Percentiles rank a stretch among this genome's conserved stretches.
Conservation (phyloP, 805 yeast genomes). For the Starmerella etchellsii region DNA sequence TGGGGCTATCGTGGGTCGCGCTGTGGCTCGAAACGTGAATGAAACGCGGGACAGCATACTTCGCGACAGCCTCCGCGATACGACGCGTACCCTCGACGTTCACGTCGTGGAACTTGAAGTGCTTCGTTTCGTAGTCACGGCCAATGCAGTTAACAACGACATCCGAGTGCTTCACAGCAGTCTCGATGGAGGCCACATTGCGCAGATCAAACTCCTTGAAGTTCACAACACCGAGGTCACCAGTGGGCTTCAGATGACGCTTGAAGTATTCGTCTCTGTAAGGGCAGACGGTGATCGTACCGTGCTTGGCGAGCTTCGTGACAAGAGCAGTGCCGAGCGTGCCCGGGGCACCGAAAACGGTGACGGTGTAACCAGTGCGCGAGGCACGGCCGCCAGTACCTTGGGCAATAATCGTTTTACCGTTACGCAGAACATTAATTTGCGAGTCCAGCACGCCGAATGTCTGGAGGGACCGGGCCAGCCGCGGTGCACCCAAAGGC, state of each 20-base stretch:
- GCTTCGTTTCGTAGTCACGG: conserved; percentile 61
- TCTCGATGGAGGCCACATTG: conserved; percentile 61
- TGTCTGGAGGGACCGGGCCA: conserved; percentile 25
- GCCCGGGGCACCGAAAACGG: conserved; percentile 76
- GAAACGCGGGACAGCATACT: conserved; percentile 57
- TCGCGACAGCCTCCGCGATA: conserved; percentile 58
- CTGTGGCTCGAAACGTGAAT: conserved; percentile 71
- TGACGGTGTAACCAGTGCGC: conserved; percentile 76
- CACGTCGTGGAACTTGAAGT: conserved; percentile 70
- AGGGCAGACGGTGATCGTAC: conserved; percentile 67
- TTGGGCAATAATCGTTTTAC: conserved; percentile 56
- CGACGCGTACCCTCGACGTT: conserved; percentile 69
- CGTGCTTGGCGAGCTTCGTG: conserved; percentile 67
- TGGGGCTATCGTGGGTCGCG: conserved; percentile 54
- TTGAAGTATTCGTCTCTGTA: conserved; percentile 66
- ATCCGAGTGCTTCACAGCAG: conserved; percentile 66
- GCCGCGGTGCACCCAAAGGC: background rate
- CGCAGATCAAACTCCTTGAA: conserved; percentile 72
- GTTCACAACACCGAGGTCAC: conserved; percentile 80
- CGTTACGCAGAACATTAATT: conserved; percentile 50
- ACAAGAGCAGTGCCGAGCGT: conserved; percentile 62
- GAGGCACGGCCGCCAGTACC: conserved; percentile 75
- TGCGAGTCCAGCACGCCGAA: conserved; percentile 38
- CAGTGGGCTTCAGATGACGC: conserved; percentile 67
- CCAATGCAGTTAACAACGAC: conserved; percentile 74